A percentile compares a stretch with the other conserved stretches of the same genome.
Evolutionary conservation across 768 basidiomycete genomes (phyloP).

Genomic region (Trametes maxima): DNA sequence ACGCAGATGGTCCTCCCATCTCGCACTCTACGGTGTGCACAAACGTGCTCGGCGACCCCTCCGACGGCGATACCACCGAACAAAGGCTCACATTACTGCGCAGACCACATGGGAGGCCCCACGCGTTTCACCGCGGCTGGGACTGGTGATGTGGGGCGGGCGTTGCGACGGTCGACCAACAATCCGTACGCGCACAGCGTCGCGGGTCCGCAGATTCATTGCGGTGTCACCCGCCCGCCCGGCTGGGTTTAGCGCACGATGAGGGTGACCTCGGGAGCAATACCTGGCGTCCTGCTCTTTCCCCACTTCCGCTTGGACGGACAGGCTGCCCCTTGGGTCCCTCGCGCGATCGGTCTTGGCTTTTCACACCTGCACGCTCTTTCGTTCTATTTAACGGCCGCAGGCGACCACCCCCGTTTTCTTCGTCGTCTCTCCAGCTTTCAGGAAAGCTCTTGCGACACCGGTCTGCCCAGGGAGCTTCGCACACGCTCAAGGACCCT

Average conservation of each 20-base stretch:
- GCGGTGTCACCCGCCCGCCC: not conserved
- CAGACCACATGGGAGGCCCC: not conserved
- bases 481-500: not conserved
- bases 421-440: slow-evolving; percentile 8
- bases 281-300: not conserved
- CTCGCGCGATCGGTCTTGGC: slow-evolving; percentile 2
- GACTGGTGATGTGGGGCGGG: slow-evolving; percentile 4
- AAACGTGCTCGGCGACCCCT: too few relatives aligned
- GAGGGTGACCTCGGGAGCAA: slow-evolving; percentile 8
- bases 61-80: too few relatives aligned
- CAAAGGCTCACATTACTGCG: not conserved
- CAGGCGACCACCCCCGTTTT: slow-evolving; percentile 5
- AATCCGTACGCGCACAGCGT: not conserved
- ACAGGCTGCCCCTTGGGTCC: slow-evolving; percentile 2
- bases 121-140: not conserved
- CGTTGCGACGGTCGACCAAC: slow-evolving; percentile 6
- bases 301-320: not conserved
- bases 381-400: slow-evolving; percentile 16
- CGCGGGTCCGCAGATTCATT: not conserved
- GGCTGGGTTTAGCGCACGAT: too few relatives aligned
- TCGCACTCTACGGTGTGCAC: too few relatives aligned
- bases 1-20: not conserved
- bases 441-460: not conserved
- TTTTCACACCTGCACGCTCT: not conserved
- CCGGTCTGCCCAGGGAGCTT: not conserved